These are phyloP conservation scores for Yamadazyma kanchanaburiensis DNA, from an alignment of 1,139 yeast species.

Conservation along the genomic window DNA sequence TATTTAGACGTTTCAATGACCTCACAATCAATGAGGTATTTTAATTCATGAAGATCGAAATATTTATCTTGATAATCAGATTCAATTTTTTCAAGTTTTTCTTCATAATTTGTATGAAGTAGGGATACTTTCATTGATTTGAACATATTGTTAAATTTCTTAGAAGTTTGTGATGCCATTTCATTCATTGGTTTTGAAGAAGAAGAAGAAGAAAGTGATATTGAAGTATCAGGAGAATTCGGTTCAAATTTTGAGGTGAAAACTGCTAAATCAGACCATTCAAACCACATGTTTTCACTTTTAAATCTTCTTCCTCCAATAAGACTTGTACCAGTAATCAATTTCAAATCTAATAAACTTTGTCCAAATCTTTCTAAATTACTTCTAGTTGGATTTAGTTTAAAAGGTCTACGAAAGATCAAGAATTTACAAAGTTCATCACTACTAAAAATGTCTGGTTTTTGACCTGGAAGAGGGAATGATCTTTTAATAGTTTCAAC, in stretches of 20 bases:
- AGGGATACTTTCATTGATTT: conserved; percentile 27
- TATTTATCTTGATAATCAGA: conserved; percentile 30
- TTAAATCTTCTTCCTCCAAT: conserved; percentile 33
- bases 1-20: conserved; percentile 19
- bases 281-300: conserved; percentile 48
- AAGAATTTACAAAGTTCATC: conserved; percentile 33
- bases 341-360: conserved; percentile 32
- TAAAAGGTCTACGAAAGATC: conserved; percentile 25
- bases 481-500: conserved; percentile 30
- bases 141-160: conserved; percentile 30
- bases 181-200: conserved; percentile 19
- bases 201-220: background rate
- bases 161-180: conserved; percentile 24
- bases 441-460: conserved; percentile 38
- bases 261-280: conserved; percentile 40
- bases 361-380: conserved; percentile 45
- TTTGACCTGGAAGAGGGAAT: conserved; percentile 42
- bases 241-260: conserved; percentile 16
- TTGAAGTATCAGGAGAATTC: background rate
- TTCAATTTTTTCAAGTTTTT: conserved; percentile 27
- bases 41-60: conserved; percentile 29
- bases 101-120: conserved; percentile 29
- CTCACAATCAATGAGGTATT: conserved; percentile 29
- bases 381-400: conserved; percentile 35
- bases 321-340: conserved; percentile 32